Evolutionary conservation across 129 eudicot species (phyloP), one percentile per base, ranked within the genome.

Genomic region (Flaveria brownii): DNA sequence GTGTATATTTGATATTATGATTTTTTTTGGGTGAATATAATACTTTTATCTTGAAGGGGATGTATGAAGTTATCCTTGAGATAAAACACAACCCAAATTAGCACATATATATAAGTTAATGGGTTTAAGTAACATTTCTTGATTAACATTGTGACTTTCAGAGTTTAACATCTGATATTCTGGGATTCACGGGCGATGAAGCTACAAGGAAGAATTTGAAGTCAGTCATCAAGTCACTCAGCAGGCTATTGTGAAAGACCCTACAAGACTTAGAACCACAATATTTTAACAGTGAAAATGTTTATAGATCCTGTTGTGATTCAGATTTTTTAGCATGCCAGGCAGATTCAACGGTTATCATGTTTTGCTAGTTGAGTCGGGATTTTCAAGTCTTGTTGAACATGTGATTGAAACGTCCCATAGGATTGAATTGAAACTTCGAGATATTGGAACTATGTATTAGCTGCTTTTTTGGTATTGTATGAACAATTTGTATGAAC

Each of bases 151-250:
- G 23, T 9, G 8, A 9, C 46, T 79, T 75, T 75, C 90, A 92
- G 98, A 90, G 76, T 80, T 88, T 92, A 80, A 92, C 89, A 68
- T 92, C 98, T 2, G 98, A 90, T 84, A 83, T 92, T 51, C 72
- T 86, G 81, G 96, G 94, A 62, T 88, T 90, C 73, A 92, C 94
- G 64, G 96, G 98, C 13, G 98, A 92, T 82, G 98, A 92, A 85
- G 87, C 98, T 52, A 92, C 98, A 12, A 88, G 96, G 73, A 84
- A 76, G 73, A 90, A 90, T 57, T 74, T 92, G 70, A 92, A 90
- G 82, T 67, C 74, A 84, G 90, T 92, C 67, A 92, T 92, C 60
- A 90, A 90, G 81, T 90, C 96, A 22, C 88, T 90, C 70, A 90
- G 96, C 75, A 85, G 96, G 81, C 82, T 90, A 41, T 74, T 90